phyloP scores from a whole-genome alignment of 1,284 basidiomycete genomes.

The Leccinum solheimii region DNA sequence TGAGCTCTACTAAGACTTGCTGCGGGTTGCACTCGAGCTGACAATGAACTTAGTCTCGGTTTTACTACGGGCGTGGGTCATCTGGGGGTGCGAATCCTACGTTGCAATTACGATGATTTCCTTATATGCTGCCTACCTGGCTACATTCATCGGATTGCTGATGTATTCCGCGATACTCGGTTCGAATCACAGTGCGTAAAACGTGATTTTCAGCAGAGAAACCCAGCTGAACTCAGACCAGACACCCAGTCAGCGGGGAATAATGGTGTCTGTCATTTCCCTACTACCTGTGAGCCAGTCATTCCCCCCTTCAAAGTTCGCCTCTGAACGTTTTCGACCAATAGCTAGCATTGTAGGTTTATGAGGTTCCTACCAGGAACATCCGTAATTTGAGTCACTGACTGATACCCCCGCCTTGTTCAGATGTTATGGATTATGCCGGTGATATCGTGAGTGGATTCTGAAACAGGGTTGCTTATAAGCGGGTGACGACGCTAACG shows the following conservation, averaged over 20 bases:
- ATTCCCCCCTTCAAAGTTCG: background rate
- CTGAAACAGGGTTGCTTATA: background rate
- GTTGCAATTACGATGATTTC: background rate
- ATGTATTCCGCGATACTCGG: background rate
- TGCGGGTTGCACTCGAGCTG: background rate
- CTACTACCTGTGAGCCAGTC: background rate
- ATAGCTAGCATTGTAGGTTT: background rate
- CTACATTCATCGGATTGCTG: background rate
- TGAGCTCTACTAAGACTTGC: background rate
- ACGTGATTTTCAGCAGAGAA: background rate
- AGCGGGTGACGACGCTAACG: background rate
- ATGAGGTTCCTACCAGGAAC: background rate
- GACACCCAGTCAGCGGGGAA: background rate
- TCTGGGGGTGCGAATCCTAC: background rate
- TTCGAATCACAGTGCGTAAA: background rate
- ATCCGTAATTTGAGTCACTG: background rate
- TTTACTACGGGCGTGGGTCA: background rate
- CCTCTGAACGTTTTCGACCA: background rate
- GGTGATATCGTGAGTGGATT: background rate
- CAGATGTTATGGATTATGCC: background rate
- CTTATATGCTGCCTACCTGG: slow-evolving; percentile 5
- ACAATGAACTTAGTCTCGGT: background rate
- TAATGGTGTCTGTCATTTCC: background rate
- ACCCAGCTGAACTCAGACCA: background rate
- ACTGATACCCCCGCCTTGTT: background rate